A percentile compares a stretch with the other conserved stretches of the same genome.
These are phyloP conservation scores for Macrolepiota dolichaula DNA, from an alignment of 768 basidiomycete genomes.

Conservation along the genomic window DNA sequence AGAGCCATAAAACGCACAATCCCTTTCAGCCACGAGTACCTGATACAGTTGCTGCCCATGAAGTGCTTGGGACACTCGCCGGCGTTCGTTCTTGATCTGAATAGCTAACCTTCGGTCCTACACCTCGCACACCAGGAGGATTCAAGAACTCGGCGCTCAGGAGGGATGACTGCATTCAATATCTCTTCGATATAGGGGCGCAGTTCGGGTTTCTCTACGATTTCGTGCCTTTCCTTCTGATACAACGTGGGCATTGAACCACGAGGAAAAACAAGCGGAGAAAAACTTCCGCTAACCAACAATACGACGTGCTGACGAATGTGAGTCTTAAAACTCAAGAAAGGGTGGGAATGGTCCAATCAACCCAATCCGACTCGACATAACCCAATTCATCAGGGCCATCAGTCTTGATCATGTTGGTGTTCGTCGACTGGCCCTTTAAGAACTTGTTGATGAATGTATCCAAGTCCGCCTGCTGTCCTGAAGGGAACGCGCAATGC, in stretches of 20 bases:
- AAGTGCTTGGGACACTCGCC: too few species aligned
- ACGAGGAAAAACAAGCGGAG: background rate
- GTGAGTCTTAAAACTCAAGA: conserved; percentile 20
- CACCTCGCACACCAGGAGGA: too few species aligned
- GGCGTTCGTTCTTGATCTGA: too few species aligned
- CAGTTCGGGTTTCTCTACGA: too few species aligned
- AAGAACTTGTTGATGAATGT: conserved; percentile 58
- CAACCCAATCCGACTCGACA: conserved; percentile 40
- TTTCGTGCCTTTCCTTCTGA: too few species aligned
- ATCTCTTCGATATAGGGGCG: too few species aligned
- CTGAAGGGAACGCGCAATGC: conserved; percentile 54
- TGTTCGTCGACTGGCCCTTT: conserved; percentile 43
- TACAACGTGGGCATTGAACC: background rate
- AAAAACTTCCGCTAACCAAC: background rate
- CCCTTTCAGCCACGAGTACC: too few species aligned
- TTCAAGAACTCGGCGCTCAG: too few species aligned
- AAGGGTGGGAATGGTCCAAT: conserved; percentile 47
- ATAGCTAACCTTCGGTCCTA: too few species aligned
- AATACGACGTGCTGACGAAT: background rate
- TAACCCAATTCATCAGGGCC: conserved; percentile 36
- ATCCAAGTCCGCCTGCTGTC: conserved; percentile 39
- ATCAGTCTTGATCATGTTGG: conserved; percentile 43
- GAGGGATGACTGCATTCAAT: too few species aligned
- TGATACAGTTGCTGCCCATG: too few species aligned
- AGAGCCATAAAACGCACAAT: too few species aligned